A percentile compares a stretch with the other conserved stretches of the same genome.
Conservation (phyloP, 2,329 filamentous ascomycete genomes). For the Madurella mycetomatis region DNA sequence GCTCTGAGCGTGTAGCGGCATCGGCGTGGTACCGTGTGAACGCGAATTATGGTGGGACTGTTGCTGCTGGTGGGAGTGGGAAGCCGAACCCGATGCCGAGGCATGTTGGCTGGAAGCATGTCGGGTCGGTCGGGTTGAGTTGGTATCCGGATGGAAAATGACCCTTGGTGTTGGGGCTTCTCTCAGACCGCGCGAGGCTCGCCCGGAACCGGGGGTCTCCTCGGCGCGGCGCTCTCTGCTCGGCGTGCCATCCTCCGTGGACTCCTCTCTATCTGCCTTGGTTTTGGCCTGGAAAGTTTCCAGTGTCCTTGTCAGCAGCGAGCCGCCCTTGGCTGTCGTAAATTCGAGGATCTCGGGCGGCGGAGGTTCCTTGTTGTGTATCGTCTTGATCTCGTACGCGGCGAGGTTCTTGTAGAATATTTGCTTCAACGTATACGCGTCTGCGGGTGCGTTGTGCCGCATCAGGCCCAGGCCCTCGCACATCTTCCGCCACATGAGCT, state of each 20-base stretch:
- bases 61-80: slow-evolving; percentile 24
- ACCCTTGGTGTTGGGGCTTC: slow-evolving; percentile 82
- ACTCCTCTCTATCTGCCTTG: slow-evolving; percentile 50
- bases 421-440: slow-evolving; percentile 80
- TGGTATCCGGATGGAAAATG: slow-evolving; percentile 78
- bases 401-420: slow-evolving; percentile 87
- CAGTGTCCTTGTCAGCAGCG: slow-evolving; percentile 70
- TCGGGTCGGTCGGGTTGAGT: slow-evolving; percentile 58
- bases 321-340: slow-evolving; percentile 78
- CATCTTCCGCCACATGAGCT: slow-evolving; percentile 79
- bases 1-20: slow-evolving; percentile 25
- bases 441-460: slow-evolving; percentile 71
- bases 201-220: slow-evolving; percentile 49
- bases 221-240: slow-evolving; percentile 48
- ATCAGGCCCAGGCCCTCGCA: slow-evolving; percentile 72
- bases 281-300: slow-evolving; percentile 60
- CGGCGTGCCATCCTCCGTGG: slow-evolving; percentile 57
- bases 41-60: slow-evolving; percentile 25
- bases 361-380: slow-evolving; percentile 76
- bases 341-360: slow-evolving; percentile 85
- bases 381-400: slow-evolving; percentile 76
- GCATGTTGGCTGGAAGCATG: slow-evolving; percentile 45
- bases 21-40: slow-evolving; percentile 29
- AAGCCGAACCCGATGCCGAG: slow-evolving; percentile 19
- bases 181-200: slow-evolving; percentile 62